These are phyloP conservation scores for Madurella mycetomatis DNA, from an alignment of 2,329 filamentous ascomycete species.

Conservation along the genomic window DNA sequence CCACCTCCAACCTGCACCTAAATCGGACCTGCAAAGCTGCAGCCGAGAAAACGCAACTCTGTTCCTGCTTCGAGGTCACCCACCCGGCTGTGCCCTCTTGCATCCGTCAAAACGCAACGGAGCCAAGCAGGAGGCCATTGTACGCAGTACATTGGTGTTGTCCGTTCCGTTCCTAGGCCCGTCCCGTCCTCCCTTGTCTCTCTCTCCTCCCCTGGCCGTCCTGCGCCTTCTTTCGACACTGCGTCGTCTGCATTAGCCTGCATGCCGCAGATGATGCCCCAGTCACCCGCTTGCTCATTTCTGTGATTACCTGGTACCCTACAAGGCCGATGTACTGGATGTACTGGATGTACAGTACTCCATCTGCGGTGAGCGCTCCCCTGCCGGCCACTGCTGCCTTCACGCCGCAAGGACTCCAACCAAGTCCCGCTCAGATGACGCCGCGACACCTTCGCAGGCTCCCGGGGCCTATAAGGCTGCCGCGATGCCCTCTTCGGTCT, in stretches of 20 bases:
- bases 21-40: conserved; percentile 1
- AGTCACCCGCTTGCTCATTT: conserved; percentile 14
- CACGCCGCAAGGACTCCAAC: conserved; percentile 19
- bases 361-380: conserved; percentile 17
- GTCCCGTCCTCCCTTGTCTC: background rate
- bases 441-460: conserved; percentile 31
- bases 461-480: conserved; percentile 50
- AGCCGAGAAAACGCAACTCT: conserved; percentile 4
- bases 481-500: conserved; percentile 39
- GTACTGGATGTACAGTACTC: no score
- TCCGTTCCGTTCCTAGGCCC: conserved; percentile 5
- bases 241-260: conserved; percentile 26
- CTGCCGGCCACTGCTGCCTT: conserved; percentile 26
- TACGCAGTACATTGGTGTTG: conserved; percentile 10
- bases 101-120: conserved; percentile 16
- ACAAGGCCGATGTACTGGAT: background rate
- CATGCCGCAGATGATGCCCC: conserved; percentile 22
- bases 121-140: conserved; percentile 8
- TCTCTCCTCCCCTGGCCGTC: background rate
- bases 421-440: conserved; percentile 30
- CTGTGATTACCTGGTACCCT: conserved; percentile 12
- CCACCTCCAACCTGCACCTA: conserved; percentile 3
- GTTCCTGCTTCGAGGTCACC: conserved; percentile 20
- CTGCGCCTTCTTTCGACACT: conserved; percentile 25
- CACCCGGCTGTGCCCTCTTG: conserved; percentile 21